Percentiles rank a stretch among this genome's conserved stretches.
These are phyloP conservation scores for Trichophyton equinum DNA, from an alignment of 2,329 filamentous ascomycete genomes.

Conservation along the genomic window DNA sequence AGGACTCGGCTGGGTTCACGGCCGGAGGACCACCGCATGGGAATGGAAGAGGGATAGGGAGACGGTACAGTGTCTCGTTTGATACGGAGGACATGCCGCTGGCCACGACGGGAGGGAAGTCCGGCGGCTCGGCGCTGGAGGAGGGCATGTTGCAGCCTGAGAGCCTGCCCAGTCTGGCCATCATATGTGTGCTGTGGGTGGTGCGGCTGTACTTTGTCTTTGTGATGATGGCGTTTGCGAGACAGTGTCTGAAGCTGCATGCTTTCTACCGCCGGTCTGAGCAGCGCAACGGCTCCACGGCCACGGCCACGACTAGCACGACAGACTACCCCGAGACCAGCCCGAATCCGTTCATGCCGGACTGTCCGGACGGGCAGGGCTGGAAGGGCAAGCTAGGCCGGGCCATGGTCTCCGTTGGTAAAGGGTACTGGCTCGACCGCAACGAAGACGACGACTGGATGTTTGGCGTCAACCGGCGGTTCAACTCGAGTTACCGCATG, in stretches of 20 bases:
- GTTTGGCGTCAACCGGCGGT: slow-evolving; percentile 48
- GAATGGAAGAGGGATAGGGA: neutral
- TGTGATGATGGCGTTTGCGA: slow-evolving; percentile 70
- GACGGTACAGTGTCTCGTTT: slow-evolving; percentile 41
- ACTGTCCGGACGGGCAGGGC: slow-evolving; percentile 61
- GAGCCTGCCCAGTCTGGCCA: slow-evolving; percentile 61
- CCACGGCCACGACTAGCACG: slow-evolving; percentile 32
- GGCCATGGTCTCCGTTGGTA: slow-evolving; percentile 59
- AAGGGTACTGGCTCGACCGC: slow-evolving; percentile 66
- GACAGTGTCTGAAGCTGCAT: slow-evolving; percentile 60
- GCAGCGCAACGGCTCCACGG: slow-evolving; percentile 19
- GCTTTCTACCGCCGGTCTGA: slow-evolving; percentile 38
- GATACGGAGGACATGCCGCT: slow-evolving; percentile 36
- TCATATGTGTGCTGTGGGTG: slow-evolving; percentile 61
- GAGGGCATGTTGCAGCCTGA: slow-evolving; percentile 54
- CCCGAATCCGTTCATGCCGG: slow-evolving; percentile 57
- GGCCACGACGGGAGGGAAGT: slow-evolving; percentile 17
- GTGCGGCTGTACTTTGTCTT: slow-evolving; percentile 73
- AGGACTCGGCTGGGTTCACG: slow-evolving; percentile 53
- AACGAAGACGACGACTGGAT: slow-evolving; percentile 56
- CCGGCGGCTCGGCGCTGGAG: slow-evolving; percentile 40
- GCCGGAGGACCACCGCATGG: slow-evolving; percentile 37
- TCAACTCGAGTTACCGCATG: slow-evolving; percentile 35
- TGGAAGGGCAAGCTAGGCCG: slow-evolving; percentile 71
- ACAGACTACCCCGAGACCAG: slow-evolving; percentile 26